Conservation (phyloP, 768 basidiomycete species). For the Dacryopinax spathularia region DNA sequence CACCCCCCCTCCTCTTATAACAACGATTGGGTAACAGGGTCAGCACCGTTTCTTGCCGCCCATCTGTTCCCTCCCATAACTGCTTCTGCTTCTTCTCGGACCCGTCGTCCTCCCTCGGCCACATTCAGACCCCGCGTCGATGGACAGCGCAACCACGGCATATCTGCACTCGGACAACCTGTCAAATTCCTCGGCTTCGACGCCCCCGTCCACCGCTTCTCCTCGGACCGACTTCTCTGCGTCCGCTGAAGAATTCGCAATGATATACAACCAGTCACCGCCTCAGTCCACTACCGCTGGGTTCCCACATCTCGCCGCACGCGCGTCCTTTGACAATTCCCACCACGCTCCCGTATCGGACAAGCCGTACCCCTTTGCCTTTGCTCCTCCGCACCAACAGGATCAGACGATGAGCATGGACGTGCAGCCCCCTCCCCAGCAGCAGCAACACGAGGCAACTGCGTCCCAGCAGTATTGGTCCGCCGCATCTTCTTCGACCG, state of each 20-base stretch:
- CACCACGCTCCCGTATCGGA: conserved; percentile 23
- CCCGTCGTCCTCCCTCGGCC: conserved; percentile 24
- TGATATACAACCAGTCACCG: conserved; percentile 3
- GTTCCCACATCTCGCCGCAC: background rate
- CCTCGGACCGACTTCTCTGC: background rate
- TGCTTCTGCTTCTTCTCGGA: too few relatives aligned
- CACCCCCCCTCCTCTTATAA: too few relatives aligned
- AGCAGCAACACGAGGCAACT: background rate
- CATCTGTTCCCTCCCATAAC: too few relatives aligned
- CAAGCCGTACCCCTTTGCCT: conserved; percentile 22
- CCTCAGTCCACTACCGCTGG: background rate
- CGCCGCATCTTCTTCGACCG: conserved; percentile 21
- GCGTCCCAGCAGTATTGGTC: conserved; percentile 18
- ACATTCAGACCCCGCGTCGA: conserved; percentile 20
- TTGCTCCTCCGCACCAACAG: conserved; percentile 30
- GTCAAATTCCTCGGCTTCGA: conserved; percentile 2
- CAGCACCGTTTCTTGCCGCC: too few relatives aligned
- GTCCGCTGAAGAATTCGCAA: background rate
- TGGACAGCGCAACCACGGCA: background rate
- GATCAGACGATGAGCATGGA: background rate
- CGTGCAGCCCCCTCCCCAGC: background rate
- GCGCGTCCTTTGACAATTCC: conserved; percentile 10
- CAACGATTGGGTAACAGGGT: too few relatives aligned
- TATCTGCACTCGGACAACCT: background rate
- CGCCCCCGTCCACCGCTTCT: background rate